Evolutionary conservation across 495 filamentous ascomycete species (phyloP).

Genomic region (Hypoxylon cercidicola): DNA sequence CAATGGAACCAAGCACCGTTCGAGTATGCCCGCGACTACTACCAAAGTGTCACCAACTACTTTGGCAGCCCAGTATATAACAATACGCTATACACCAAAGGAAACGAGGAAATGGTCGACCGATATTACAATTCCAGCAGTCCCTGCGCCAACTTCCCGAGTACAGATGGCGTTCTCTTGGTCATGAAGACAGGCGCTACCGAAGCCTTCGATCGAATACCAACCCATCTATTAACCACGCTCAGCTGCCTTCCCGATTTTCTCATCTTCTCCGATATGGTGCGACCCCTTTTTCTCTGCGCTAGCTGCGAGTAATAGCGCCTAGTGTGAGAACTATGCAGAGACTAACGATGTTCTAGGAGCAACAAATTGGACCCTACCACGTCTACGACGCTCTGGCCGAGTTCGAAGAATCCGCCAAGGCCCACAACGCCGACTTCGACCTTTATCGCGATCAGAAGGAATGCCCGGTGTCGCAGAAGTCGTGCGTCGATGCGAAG

Average conservation of each 20-base stretch:
- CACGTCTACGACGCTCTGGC: slow-evolving; percentile 61
- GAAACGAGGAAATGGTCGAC: slow-evolving; percentile 39
- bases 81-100: slow-evolving; percentile 42
- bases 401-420: slow-evolving; percentile 51
- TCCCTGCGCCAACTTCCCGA: slow-evolving; percentile 44
- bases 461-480: slow-evolving; percentile 49
- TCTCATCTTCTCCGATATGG: slow-evolving; percentile 63
- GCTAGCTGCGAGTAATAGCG: slow-evolving; percentile 3
- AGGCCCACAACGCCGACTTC: slow-evolving; percentile 54
- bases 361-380: slow-evolving; percentile 56
- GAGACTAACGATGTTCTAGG: slow-evolving; percentile 39
- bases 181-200: slow-evolving; percentile 65
- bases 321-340: slow-evolving; percentile 3
- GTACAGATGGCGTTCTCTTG: slow-evolving; percentile 44
- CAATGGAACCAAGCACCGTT: slow-evolving; percentile 37
- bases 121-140: slow-evolving; percentile 43
- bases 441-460: slow-evolving; percentile 58
- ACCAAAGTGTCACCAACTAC: slow-evolving; percentile 41
- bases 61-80: slow-evolving; percentile 41
- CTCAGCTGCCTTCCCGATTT: slow-evolving; percentile 57
- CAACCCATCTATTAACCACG: slow-evolving; percentile 59
- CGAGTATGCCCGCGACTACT: slow-evolving; percentile 46
- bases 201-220: slow-evolving; percentile 58
- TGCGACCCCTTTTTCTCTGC: slow-evolving; percentile 19
- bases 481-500: slow-evolving; percentile 44